These are phyloP conservation scores for Pythium monospermum DNA, from an alignment of 352 stramenopile species.

Conservation along the genomic window DNA sequence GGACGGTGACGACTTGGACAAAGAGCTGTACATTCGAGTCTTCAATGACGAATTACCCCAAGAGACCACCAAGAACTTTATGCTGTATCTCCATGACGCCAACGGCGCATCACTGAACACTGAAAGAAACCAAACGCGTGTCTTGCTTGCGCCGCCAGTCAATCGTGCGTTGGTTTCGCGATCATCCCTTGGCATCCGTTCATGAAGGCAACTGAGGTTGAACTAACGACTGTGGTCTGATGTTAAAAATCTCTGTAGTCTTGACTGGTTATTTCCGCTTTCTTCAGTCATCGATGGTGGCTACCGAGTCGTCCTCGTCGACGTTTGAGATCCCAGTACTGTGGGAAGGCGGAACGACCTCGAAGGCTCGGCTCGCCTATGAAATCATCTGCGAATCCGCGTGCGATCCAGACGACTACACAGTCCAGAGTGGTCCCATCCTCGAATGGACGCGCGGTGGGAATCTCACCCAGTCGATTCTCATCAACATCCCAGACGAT, in stretches of 20 bases:
- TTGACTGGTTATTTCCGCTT: conserved; percentile 48
- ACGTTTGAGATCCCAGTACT: conserved; percentile 43
- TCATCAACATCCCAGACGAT: conserved; percentile 38
- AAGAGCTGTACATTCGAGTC: conserved; percentile 55
- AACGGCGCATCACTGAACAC: conserved; percentile 49
- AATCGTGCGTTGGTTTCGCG: conserved; percentile 61
- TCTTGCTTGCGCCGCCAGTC: conserved; percentile 42
- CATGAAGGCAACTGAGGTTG: too few species aligned
- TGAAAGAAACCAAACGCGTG: conserved; percentile 34
- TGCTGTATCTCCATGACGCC: conserved; percentile 51
- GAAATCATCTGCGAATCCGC: conserved; percentile 40
- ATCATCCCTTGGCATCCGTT: too few species aligned
- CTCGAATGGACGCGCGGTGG: conserved; percentile 43
- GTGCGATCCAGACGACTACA: conserved; percentile 37
- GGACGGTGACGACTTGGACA: conserved; percentile 62
- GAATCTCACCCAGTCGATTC: conserved; percentile 34
- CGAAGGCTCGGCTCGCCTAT: conserved; percentile 36
- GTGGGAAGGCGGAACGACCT: conserved; percentile 54
- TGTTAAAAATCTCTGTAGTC: conserved; percentile 25
- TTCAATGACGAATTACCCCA: conserved; percentile 56
- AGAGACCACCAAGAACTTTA: conserved; percentile 46
- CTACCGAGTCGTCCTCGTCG: conserved; percentile 24
- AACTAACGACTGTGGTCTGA: too few species aligned
- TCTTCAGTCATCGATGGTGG: conserved; percentile 25
- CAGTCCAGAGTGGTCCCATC: conserved; percentile 27